Percentiles rank a stretch among this genome's conserved stretches.
These are phyloP conservation scores for Aspergillus hancockii DNA, from an alignment of 495 filamentous ascomycete genomes.

Conservation along the genomic window DNA sequence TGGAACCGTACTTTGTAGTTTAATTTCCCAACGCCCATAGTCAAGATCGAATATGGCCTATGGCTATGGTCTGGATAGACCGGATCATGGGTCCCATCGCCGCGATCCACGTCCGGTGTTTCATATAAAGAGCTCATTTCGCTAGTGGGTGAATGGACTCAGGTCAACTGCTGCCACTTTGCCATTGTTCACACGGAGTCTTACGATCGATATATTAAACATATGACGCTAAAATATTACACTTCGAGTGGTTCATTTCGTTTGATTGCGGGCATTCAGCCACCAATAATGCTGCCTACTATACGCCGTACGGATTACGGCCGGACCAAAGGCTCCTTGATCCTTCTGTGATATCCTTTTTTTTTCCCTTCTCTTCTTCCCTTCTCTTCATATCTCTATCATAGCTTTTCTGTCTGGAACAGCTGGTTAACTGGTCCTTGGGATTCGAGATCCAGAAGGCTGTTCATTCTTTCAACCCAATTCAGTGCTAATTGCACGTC, in stretches of 20 bases:
- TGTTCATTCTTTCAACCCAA: conserved; percentile 34
- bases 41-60: conserved; percentile 1
- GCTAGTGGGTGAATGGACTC: conserved; percentile 13
- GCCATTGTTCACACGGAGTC: not conserved
- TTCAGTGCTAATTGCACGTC: conserved; percentile 26
- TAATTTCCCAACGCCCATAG: conserved; percentile 14
- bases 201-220: conserved; percentile 12
- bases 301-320: no score
- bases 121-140: conserved; percentile 35
- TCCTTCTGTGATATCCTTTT: conserved; percentile 6
- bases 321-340: not conserved
- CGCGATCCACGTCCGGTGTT: conserved; percentile 33
- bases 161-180: conserved; percentile 13
- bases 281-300: conserved; percentile 1
- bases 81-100: conserved; percentile 11
- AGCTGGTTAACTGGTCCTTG: conserved; percentile 26
- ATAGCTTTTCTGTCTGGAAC: conserved; percentile 29
- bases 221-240: conserved; percentile 8
- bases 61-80: not conserved
- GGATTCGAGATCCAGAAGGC: conserved; percentile 32
- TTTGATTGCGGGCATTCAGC: conserved; percentile 18
- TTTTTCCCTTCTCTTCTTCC: conserved; percentile 7
- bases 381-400: conserved; percentile 9
- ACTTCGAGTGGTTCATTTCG: conserved; percentile 19
- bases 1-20: conserved; percentile 10